These are phyloP conservation scores for Akanthomyces muscarius DNA, from an alignment of 2,329 filamentous ascomycete species.

Conservation along the genomic window DNA sequence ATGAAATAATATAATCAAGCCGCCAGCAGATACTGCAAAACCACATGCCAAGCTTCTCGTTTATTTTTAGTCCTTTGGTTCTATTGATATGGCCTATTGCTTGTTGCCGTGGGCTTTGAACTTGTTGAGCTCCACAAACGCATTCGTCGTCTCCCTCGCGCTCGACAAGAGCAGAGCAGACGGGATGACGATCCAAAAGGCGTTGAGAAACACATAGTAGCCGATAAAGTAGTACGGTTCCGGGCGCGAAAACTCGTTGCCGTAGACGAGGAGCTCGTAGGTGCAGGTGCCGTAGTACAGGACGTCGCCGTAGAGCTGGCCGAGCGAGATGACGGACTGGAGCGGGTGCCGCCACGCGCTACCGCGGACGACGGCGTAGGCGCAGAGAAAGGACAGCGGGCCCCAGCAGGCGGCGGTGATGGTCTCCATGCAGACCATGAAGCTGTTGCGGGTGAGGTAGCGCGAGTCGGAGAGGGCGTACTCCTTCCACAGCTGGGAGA, in stretches of 20 bases:
- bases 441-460: conserved; percentile 42
- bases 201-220: conserved; percentile 43
- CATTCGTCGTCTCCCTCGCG: conserved; percentile 13
- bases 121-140: conserved; percentile 16
- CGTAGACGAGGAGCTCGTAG: conserved; percentile 32
- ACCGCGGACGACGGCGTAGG: conserved; percentile 33
- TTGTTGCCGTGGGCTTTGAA: background rate
- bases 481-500: conserved; percentile 48
- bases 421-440: conserved; percentile 44
- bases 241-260: conserved; percentile 36
- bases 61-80: background rate
- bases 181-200: conserved; percentile 44
- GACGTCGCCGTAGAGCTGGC: conserved; percentile 43
- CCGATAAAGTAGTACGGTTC: conserved; percentile 43
- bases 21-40: too few species aligned
- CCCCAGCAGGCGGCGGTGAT: conserved; percentile 45
- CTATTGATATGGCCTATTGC: background rate
- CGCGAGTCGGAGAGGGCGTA: conserved; percentile 46
- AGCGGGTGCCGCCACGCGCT: conserved; percentile 40
- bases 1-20: too few species aligned
- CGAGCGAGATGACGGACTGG: conserved; percentile 35
- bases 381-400: conserved; percentile 40
- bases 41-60: background rate
- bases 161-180: conserved; percentile 23
- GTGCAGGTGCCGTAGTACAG: conserved; percentile 41